phyloP scores from a whole-genome alignment of 2,329 filamentous ascomycete genomes.

The Chrysoporthe deuterocubensis region DNA sequence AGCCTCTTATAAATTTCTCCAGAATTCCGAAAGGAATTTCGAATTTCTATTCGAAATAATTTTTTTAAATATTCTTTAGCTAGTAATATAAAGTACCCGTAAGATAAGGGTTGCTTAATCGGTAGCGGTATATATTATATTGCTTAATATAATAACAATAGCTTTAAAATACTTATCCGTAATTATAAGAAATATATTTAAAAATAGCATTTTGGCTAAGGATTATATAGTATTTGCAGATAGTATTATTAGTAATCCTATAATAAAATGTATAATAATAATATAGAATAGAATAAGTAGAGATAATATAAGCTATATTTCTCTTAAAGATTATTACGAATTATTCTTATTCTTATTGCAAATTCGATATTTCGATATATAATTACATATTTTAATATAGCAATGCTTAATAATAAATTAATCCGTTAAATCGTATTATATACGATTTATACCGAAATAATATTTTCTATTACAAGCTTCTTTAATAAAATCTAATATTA shows the following conservation, averaged over 20 bases:
- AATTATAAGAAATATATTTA: background rate
- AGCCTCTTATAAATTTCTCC: too few relatives aligned
- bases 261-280: background rate
- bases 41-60: background rate
- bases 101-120: background rate
- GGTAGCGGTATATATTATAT: background rate
- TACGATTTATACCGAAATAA: background rate
- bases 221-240: background rate
- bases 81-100: background rate
- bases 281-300: too few relatives aligned
- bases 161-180: background rate
- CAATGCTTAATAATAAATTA: background rate
- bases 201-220: background rate
- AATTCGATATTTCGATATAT: too few relatives aligned
- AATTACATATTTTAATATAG: too few relatives aligned
- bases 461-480: background rate
- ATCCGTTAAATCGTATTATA: background rate
- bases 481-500: background rate
- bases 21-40: too few relatives aligned
- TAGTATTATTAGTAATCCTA: background rate
- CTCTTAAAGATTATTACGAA: rapidly evolving
- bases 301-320: too few relatives aligned
- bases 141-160: background rate
- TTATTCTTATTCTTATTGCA: too few relatives aligned
- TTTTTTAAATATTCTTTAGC: background rate